Conservation (phyloP, 352 stramenopile genomes). For the Pelagophyceae sp. region DNA sequence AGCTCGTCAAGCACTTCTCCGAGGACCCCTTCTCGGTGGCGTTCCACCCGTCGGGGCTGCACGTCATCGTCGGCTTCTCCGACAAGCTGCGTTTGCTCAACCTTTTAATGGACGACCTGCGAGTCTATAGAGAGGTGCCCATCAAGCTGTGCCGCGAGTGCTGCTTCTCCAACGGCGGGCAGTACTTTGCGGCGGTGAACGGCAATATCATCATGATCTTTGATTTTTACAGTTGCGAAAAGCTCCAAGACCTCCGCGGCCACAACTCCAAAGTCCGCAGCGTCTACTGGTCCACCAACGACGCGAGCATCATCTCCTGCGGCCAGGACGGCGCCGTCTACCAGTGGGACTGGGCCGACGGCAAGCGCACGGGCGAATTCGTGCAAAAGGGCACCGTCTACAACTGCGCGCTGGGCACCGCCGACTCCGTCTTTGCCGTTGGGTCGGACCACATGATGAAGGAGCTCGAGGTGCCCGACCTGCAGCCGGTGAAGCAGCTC, state of each 20-base stretch:
- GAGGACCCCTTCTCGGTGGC: conserved; percentile 73
- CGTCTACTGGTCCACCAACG: conserved; percentile 71
- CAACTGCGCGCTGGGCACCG: conserved; percentile 63
- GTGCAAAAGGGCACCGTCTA: conserved; percentile 82
- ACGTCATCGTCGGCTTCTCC: conserved; percentile 74
- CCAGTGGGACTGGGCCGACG: conserved; percentile 78
- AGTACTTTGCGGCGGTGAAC: conserved; percentile 83
- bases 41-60: conserved; percentile 75
- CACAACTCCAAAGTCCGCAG: conserved; percentile 79
- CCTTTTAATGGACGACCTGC: conserved; percentile 84
- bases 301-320: conserved; percentile 68
- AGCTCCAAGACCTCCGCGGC: conserved; percentile 72
- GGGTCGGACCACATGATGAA: conserved; percentile 76
- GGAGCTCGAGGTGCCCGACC: conserved; percentile 68
- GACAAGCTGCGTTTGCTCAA: conserved; percentile 87
- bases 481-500: conserved; percentile 55
- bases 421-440: conserved; percentile 63
- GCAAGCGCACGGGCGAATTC: conserved; percentile 76
- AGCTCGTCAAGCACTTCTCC: conserved; percentile 78
- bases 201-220: conserved; percentile 83
- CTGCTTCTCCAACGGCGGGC: conserved; percentile 74
- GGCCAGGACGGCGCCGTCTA: conserved; percentile 84
- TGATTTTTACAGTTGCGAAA: conserved; percentile 75
- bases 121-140: conserved; percentile 71
- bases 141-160: conserved; percentile 81